These are phyloP conservation scores for Lachnellula willkommii DNA, from an alignment of 2,329 filamentous ascomycete genomes.

Conservation along the genomic window DNA sequence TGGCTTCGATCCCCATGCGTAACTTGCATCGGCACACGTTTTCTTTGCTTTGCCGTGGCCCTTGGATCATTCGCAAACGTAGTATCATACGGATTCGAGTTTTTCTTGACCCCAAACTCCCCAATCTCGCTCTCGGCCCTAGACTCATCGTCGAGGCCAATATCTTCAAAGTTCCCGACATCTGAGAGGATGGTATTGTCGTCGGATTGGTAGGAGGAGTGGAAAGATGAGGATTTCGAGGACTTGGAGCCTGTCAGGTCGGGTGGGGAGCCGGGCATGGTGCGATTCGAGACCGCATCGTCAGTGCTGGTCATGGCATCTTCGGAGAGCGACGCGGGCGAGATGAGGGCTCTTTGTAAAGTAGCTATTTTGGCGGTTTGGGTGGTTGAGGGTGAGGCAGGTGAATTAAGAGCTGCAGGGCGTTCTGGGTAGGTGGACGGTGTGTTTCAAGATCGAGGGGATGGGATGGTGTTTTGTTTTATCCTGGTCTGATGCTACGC, in stretches of 20 bases:
- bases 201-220: constrained; percentile 68
- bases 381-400: not conserved
- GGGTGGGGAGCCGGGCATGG: constrained; percentile 61
- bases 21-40: constrained; percentile 20
- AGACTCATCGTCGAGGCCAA: constrained; percentile 71
- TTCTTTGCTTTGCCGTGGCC: constrained; percentile 19
- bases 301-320: constrained; percentile 28
- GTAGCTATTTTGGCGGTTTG: constrained; percentile 31
- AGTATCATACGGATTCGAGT: constrained; percentile 26
- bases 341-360: constrained; percentile 24
- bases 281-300: constrained; percentile 18
- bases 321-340: constrained; percentile 19
- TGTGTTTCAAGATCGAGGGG: constrained; percentile 4
- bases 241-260: constrained; percentile 81
- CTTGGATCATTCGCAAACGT: constrained; percentile 23
- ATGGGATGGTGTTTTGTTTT: not conserved
- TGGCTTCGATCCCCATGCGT: constrained; percentile 23
- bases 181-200: constrained; percentile 67
- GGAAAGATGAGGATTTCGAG: constrained; percentile 84
- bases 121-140: constrained; percentile 26
- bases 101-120: constrained; percentile 26
- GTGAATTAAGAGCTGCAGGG: not conserved
- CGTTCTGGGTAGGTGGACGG: not conserved
- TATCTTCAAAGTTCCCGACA: constrained; percentile 85
- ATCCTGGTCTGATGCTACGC: too few species aligned